Base-by-base conservation (phyloP, 2,329 filamentous ascomycete species). In the Aspergillus alliaceus region DNA sequence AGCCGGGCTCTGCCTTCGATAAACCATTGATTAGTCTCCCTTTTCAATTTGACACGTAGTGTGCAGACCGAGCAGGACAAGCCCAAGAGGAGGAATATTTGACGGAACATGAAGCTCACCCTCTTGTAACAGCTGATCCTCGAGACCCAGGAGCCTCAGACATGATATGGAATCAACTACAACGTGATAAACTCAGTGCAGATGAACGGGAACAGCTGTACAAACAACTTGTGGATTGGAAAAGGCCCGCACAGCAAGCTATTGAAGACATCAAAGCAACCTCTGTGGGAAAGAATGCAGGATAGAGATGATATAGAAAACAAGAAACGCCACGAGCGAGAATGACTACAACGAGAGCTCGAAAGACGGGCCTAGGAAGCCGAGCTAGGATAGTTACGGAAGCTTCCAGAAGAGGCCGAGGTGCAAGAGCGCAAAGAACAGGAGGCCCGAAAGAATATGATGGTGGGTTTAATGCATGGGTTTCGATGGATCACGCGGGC, bases 401-500 rank as follows among this genome's bases (percentile, higher is more conserved):
- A 18, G 6, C 29, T 27, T 9, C 27, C 37, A 8, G 79, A 58
- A 76, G 77, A 56, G n/a, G 63, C 44, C 56, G 66, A 74, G 58
- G 67, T 77, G 62, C 64, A 66, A 42, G 72, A 66, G 46, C 73
- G 66, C 59, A 72, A 77, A 59, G 79, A 82, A 57, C 65, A 65
- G 25, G 64, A 70, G 18, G 69, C 64, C 11, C 79, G 82, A 71
- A 61, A 66, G 37, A 86, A 81, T 63, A 29, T 62, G 1, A 77
- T 84, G 75, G 88, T n/a, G 88, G 0, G 50, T 70, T 0, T 92
- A 88, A 68, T 75, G 78, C 0, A 35, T 54, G 18, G 88, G 0
- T 91, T 48, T 65, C 53, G 56, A 0, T 91, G 88, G 88, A 84
- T 88, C 25, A 84, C 82, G 63, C 80, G 87, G 64, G 39, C 2